Evolutionary conservation across 768 basidiomycete genomes (phyloP), one percentile per base, ranked within the genome.

Genomic region (Clitopilus hobsonii): DNA sequence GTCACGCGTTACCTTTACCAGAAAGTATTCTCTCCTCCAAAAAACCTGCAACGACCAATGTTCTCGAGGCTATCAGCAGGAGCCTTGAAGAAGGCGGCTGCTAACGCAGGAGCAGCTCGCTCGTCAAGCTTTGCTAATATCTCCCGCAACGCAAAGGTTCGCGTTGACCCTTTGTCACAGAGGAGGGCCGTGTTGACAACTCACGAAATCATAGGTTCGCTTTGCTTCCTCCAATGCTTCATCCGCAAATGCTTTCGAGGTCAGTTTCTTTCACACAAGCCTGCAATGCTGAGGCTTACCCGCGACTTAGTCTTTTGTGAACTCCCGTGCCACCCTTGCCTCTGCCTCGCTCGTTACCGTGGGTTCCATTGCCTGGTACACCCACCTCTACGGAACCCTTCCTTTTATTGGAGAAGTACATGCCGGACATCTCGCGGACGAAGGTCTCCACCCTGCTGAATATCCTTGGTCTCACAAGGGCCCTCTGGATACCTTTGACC

Each of bases 301-400:
- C n/a, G 3, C 24, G 0, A 6, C 13, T 11, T 13, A 92, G 90
- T 76, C 87, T 13, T 67, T 88, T 59, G 62, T 86, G 61, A 81
- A 76, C 66, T 92, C 91, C 54, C 86, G 85, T 67, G 77, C 84
- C 55, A 81, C 89, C 23, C 81, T 92, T 58, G 82, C 84, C 54
- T 85, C 94, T 48, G 84, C 85, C 58, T 84, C 91, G 49, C 74
- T 87, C 55, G 71, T 91, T 68, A 83, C 94, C 48, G 89, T 75
- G 58, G 97, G 97, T 58, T 88, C 96, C 48, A 83, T 97, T 70
- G 93, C 92, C 54, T 97, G 93, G 93, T 99, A 99, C 79, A 88
- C 91, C 64, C 89, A 94, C 70, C 82, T 94, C 55, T 98, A 94
- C 71, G 97, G 95, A 60, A 76, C 82, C 26, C 77, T 94, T 54